These are phyloP conservation scores for Micromonas pusilla DNA, from an alignment of 139 green algal species.

Conservation along the genomic window DNA sequence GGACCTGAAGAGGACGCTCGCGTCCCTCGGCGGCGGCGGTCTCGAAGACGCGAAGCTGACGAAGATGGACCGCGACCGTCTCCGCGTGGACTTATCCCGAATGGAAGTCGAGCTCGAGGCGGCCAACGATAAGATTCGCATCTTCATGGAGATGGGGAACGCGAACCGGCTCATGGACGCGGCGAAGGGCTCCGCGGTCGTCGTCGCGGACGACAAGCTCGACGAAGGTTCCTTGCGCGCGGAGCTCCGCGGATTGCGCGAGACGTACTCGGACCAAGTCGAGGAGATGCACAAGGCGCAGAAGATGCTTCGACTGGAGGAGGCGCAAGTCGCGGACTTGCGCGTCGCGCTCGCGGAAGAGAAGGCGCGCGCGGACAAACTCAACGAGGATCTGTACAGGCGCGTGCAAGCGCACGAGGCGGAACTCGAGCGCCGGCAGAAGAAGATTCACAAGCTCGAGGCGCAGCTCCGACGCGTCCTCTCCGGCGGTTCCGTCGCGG, in stretches of 20 bases:
- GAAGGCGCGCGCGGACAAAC: not conserved
- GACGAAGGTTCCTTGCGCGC: not conserved
- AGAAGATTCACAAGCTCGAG: constrained; percentile 26
- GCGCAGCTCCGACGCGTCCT: not conserved
- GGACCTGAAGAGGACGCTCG: not conserved
- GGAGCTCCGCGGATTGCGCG: constrained; percentile 14
- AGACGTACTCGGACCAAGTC: constrained; percentile 18
- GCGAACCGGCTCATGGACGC: not conserved
- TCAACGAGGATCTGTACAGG: constrained; percentile 7
- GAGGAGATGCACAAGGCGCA: constrained; percentile 23
- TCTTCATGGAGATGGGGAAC: constrained; percentile 7
- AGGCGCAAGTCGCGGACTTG: constrained; percentile 1
- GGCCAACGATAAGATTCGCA: constrained; percentile 9
- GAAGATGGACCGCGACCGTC: not conserved
- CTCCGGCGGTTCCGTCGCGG: not conserved
- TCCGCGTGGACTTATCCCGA: not conserved
- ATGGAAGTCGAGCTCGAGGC: constrained; percentile 7
- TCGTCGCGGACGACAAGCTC: not conserved
- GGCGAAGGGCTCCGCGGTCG: not conserved
- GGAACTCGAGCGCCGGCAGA: constrained; percentile 1
- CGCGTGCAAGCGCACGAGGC: constrained; percentile 2
- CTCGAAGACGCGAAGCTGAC: not conserved
- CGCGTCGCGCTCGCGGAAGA: constrained; percentile 1
- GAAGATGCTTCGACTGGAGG: constrained; percentile 20
- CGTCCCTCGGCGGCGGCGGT: not conserved